These are phyloP conservation scores for Aspergillus leporis DNA, from an alignment of 495 filamentous ascomycete species.

Conservation along the genomic window DNA sequence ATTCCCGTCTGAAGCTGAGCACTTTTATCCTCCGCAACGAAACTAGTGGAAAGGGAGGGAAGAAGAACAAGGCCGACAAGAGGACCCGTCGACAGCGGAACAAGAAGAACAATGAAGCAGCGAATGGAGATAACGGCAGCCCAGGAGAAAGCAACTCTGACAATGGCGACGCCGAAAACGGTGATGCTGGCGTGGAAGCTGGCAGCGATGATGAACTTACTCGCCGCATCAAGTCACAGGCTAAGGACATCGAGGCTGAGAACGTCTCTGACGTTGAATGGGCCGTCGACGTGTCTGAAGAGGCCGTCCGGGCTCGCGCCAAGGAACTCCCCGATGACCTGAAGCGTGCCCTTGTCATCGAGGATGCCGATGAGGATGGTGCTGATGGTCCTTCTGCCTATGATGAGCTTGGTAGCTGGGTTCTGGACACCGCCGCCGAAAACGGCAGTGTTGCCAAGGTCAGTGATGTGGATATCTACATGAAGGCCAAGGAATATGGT, in stretches of 20 bases:
- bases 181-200: conserved; percentile 69
- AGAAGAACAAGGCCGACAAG: conserved; percentile 91
- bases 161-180: conserved; percentile 61
- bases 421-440: conserved; percentile 69
- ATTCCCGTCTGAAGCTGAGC: conserved; percentile 91
- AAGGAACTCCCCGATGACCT: conserved; percentile 87
- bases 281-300: conserved; percentile 92
- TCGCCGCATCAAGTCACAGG: conserved; percentile 81
- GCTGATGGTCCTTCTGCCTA: conserved; percentile 81
- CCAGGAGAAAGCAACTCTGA: conserved; percentile 73
- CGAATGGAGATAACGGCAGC: conserved; percentile 70
- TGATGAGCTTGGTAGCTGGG: conserved; percentile 92
- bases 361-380: conserved; percentile 82
- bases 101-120: conserved; percentile 52
- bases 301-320: conserved; percentile 90
- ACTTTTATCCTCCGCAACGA: conserved; percentile 96
- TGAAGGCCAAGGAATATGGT: conserved; percentile 92
- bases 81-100: conserved; percentile 80
- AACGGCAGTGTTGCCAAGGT: conserved; percentile 73
- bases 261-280: conserved; percentile 82
- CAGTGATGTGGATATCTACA: conserved; percentile 84
- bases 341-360: conserved; percentile 83
- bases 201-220: conserved; percentile 92
- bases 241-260: conserved; percentile 67
- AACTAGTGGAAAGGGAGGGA: conserved; percentile 78